These are phyloP conservation scores for Cytospora piceicola DNA, from an alignment of 2,329 filamentous ascomycete genomes.

Conservation along the genomic window DNA sequence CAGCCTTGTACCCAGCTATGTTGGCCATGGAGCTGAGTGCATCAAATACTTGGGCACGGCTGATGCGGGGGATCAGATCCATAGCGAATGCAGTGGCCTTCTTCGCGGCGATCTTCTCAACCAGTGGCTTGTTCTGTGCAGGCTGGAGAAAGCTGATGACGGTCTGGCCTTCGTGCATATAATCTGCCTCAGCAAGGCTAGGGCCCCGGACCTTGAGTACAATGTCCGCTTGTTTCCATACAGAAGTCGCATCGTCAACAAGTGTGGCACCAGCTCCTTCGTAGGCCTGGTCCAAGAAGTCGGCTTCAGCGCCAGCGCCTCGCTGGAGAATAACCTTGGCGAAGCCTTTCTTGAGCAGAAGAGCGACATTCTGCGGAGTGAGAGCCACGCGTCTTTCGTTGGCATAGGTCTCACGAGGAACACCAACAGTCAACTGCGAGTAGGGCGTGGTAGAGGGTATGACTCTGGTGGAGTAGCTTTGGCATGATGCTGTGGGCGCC, in stretches of 20 bases:
- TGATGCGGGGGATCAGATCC: conserved; percentile 92
- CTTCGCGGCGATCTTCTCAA: conserved; percentile 71
- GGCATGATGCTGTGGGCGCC: conserved; percentile 30
- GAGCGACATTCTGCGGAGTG: conserved; percentile 79
- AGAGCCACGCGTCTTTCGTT: conserved; percentile 83
- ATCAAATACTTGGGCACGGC: conserved; percentile 85
- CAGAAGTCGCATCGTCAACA: conserved; percentile 65
- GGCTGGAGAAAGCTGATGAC: conserved; percentile 85
- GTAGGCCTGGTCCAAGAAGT: conserved; percentile 79
- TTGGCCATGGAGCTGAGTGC: conserved; percentile 92
- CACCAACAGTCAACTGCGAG: conserved; percentile 72
- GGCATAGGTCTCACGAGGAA: conserved; percentile 77
- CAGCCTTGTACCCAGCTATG: conserved; percentile 91
- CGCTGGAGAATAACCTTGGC: conserved; percentile 76
- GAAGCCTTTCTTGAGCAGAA: conserved; percentile 86
- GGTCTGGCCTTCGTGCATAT: conserved; percentile 70
- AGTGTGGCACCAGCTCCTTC: conserved; percentile 77
- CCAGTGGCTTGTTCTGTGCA: conserved; percentile 74
- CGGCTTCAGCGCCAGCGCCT: conserved; percentile 76
- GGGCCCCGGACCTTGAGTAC: conserved; percentile 80
- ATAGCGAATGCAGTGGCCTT: conserved; percentile 83
- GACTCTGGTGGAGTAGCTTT: conserved; percentile 47
- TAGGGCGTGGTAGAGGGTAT: conserved; percentile 63
- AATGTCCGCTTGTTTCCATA: conserved; percentile 78
- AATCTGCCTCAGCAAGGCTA: conserved; percentile 68